Base-by-base conservation (phyloP, 2,329 filamentous ascomycete genomes). In the Botryotinia narcissicola region DNA sequence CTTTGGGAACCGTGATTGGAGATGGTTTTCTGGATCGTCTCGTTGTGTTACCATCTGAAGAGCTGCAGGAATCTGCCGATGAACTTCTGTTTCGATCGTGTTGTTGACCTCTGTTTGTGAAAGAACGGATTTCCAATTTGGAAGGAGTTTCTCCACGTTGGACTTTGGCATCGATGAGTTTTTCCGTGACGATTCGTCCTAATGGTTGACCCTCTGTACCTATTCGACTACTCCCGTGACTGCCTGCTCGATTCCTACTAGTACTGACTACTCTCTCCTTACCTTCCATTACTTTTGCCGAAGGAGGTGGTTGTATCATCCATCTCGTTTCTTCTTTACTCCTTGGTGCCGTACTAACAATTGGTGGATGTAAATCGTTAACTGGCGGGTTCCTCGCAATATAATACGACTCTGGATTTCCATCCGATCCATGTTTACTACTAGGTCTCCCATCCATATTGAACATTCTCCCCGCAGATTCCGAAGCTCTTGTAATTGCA, bases 221-320 rank as follows among this genome's bases (percentile, higher is more conserved):
- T 73, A 75, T 88, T 25, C 84, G 82, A 76, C 88, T 91, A 59
- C 79, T 81, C 6, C 76, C 77, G 72, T 78, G 78, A 63, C 80
- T 81, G 32, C 75, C 77, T 8, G 80, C 88, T 35, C 84, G 74
- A 63, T 82, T 76, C 20, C 88, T 91, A 71, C 90, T 85, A 78
- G 88, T 91, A 72, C 90, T 85, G 78, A 87, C 89, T 32, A 92
- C 90, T 44, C 89, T 89, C 51, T 93, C 89, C 81, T 95, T 96
- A 77, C 94, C 95, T 76, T 92, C 92, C 95, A 98, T 98, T 74
- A 97, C 87, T 81, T 92, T 94, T 73, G 95, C 94, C 48, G 91
- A 89, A n/a, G 95, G 95, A 1, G 94, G 94, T 3, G 95, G 95
- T 80, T 97, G 93, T 70, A 97, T 85, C 94, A 98, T 97, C 95